Conservation (phyloP, 148 eudicot genomes). For the Fallopia convolvulus region DNA sequence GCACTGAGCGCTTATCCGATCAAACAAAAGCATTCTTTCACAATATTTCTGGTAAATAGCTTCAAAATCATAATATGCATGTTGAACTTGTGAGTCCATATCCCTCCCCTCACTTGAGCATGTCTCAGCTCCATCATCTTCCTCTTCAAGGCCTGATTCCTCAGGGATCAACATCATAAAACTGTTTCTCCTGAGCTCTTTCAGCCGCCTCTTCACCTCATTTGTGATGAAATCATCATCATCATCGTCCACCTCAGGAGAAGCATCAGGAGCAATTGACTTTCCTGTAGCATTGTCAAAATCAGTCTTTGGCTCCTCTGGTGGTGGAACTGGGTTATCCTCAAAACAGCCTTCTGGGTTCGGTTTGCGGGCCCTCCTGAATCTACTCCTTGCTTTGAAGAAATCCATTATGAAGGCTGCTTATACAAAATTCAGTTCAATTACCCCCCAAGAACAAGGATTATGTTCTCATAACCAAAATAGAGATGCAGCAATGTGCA, state of each 20-base stretch:
- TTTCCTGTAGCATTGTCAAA: constrained; percentile 37
- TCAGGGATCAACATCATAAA: constrained; percentile 97
- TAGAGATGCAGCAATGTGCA: neutral
- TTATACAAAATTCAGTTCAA: neutral
- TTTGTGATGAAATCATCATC: constrained; percentile 81
- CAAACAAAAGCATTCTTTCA: constrained; percentile 78
- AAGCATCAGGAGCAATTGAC: constrained; percentile 35
- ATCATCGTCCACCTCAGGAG: constrained; percentile 57
- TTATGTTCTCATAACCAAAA: neutral
- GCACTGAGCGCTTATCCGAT: constrained; percentile 73
- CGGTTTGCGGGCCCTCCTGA: constrained; percentile 50
- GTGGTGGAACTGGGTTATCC: constrained; percentile 41
- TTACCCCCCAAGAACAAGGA: neutral
- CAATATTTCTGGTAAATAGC: constrained; percentile 74
- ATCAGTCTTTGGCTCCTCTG: constrained; percentile 42
- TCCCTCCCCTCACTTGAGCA: constrained; percentile 80
- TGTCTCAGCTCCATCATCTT: constrained; percentile 62
- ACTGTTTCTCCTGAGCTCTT: constrained; percentile 86
- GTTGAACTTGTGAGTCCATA: constrained; percentile 56
- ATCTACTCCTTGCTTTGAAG: constrained; percentile 49
- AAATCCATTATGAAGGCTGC: constrained; percentile 47
- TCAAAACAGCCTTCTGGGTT: constrained; percentile 27
- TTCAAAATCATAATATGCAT: constrained; percentile 73
- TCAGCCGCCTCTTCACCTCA: constrained; percentile 88
- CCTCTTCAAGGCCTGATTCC: constrained; percentile 56